Evolutionary conservation across 192 early-diverging fungal genomes (phyloP).

Genomic region (Backusella psychrophila): DNA sequence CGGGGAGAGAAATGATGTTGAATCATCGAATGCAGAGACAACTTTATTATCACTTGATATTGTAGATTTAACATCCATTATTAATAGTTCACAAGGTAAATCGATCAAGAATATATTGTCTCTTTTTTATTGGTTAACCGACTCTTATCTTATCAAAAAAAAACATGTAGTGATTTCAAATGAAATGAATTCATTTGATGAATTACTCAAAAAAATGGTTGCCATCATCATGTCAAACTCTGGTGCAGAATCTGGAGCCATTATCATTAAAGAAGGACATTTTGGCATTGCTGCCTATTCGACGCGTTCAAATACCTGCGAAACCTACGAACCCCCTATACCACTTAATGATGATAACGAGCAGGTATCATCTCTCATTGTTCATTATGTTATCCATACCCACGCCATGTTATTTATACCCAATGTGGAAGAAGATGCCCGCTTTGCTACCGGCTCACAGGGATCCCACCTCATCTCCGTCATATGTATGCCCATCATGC

Average conservation of each 20-base stretch:
- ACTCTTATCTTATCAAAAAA: background rate
- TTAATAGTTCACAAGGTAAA: slow-evolving; percentile 34
- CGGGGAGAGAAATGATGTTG: background rate
- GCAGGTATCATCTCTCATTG: slow-evolving; percentile 8
- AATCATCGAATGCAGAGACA: background rate
- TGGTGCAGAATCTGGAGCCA: slow-evolving; percentile 21
- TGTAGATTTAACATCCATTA: slow-evolving; percentile 27
- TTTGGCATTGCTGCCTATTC: slow-evolving; percentile 25
- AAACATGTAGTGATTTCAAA: slow-evolving; percentile 22
- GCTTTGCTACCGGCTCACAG: slow-evolving; percentile 13
- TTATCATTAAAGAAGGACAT: slow-evolving; percentile 19
- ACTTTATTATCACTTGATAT: slow-evolving; percentile 26
- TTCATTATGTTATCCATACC: slow-evolving; percentile 26
- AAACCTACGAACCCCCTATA: slow-evolving; percentile 19
- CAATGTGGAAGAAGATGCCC: slow-evolving; percentile 23
- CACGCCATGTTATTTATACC: slow-evolving; percentile 23
- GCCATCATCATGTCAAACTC: slow-evolving; percentile 29
- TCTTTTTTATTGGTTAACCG: background rate
- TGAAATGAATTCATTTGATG: slow-evolving; percentile 36
- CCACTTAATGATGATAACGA: slow-evolving; percentile 17
- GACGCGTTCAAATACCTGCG: background rate
- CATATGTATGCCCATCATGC: slow-evolving; percentile 43
- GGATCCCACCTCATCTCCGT: slow-evolving; percentile 30
- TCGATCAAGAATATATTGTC: too few relatives aligned
- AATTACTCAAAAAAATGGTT: slow-evolving; percentile 26